Evolutionary conservation across 1,284 basidiomycete species (phyloP).

Genomic region (Hemileccinum hortonii): DNA sequence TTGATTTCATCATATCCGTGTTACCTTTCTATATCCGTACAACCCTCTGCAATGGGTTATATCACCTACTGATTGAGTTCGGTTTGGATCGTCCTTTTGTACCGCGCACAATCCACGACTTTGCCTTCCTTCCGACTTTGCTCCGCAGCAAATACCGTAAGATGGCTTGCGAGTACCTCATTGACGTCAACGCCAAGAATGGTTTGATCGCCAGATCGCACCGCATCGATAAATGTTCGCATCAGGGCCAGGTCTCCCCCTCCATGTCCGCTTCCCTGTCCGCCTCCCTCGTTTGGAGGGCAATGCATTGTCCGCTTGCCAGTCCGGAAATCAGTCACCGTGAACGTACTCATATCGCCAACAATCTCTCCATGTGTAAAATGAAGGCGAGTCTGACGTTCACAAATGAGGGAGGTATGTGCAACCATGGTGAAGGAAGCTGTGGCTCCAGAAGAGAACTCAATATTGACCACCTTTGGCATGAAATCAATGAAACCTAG

Average conservation of each 20-base stretch:
- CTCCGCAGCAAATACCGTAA: slow-evolving; percentile 85
- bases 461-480: slow-evolving; percentile 70
- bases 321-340: slow-evolving; percentile 75
- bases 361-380: slow-evolving; percentile 82
- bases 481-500: slow-evolving; percentile 1
- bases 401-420: slow-evolving; percentile 66
- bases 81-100: slow-evolving; percentile 50
- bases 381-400: slow-evolving; percentile 75
- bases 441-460: slow-evolving; percentile 75
- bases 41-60: background rate
- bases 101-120: slow-evolving; percentile 64
- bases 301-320: slow-evolving; percentile 44
- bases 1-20: background rate
- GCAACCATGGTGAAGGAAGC: slow-evolving; percentile 84
- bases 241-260: slow-evolving; percentile 79
- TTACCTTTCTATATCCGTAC: background rate
- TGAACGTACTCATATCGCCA: slow-evolving; percentile 76
- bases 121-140: slow-evolving; percentile 63
- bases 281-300: slow-evolving; percentile 62
- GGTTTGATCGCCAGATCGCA: slow-evolving; percentile 59
- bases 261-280: slow-evolving; percentile 76
- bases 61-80: slow-evolving; percentile 19
- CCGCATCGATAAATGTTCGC: slow-evolving; percentile 69
- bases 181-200: slow-evolving; percentile 63
- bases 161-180: slow-evolving; percentile 73